phyloP scores from a whole-genome alignment of 139 green algal species.

The Zygnema circumcarinatum region DNA sequence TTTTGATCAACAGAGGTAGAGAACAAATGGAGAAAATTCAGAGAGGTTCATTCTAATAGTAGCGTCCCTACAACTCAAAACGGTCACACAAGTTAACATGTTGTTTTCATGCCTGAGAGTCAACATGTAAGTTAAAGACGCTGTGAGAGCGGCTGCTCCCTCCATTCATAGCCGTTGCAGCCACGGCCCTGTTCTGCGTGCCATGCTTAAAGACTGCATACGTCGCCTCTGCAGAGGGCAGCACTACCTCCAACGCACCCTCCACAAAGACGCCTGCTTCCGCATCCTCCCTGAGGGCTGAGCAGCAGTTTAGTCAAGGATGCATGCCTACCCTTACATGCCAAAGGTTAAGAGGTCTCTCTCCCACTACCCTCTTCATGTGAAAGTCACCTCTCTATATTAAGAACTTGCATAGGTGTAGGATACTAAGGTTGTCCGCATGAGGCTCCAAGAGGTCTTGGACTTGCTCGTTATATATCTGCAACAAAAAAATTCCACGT shows the following conservation, averaged over 20 bases:
- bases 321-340: not conserved
- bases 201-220: conserved; percentile 62
- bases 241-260: conserved; percentile 72
- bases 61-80: no score
- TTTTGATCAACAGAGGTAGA: no score
- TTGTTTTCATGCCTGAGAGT: conserved; percentile 54
- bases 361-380: no score
- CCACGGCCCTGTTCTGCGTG: conserved; percentile 75
- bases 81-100: no score
- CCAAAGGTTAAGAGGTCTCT: not conserved
- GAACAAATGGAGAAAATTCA: no score
- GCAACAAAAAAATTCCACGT: conserved; percentile 31
- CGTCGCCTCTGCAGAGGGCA: conserved; percentile 31
- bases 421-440: conserved; percentile 50
- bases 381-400: no score
- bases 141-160: conserved; percentile 87
- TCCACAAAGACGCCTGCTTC: conserved; percentile 84
- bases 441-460: conserved; percentile 74
- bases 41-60: no score
- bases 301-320: not conserved
- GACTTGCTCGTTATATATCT: conserved; percentile 98
- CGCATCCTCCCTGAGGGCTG: conserved; percentile 70
- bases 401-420: not conserved
- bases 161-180: conserved; percentile 86
- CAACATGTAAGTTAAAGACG: conserved; percentile 80